phyloP scores from a whole-genome alignment of 805 yeast genomes.

The Yamadazyma nakazawae region DNA sequence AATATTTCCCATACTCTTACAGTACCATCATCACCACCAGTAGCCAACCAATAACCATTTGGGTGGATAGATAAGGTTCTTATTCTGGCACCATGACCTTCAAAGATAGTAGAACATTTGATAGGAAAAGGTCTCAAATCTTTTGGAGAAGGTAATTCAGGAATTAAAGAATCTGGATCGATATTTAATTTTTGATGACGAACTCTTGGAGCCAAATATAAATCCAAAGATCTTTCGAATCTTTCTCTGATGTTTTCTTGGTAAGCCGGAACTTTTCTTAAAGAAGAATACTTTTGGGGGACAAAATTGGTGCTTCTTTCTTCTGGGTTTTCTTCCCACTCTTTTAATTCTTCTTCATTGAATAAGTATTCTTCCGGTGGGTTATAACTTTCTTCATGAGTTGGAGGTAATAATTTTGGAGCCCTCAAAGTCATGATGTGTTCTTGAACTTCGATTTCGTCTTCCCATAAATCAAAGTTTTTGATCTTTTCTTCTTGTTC shows the following conservation, averaged over 20 bases:
- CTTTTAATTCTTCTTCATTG: constrained; percentile 69
- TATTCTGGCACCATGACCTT: constrained; percentile 81
- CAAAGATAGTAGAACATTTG: constrained; percentile 75
- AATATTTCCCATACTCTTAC: constrained; percentile 95
- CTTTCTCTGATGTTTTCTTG: constrained; percentile 80
- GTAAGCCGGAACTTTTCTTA: constrained; percentile 94
- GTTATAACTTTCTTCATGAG: constrained; percentile 92
- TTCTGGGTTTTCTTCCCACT: constrained; percentile 70
- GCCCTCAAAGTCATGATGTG: constrained; percentile 92
- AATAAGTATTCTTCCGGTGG: constrained; percentile 95
- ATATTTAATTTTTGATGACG: constrained; percentile 86
- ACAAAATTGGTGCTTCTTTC: constrained; percentile 78
- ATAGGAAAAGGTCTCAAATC: constrained; percentile 97
- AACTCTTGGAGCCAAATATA: constrained; percentile 94
- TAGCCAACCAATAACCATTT: constrained; percentile 90
- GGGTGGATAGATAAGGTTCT: constrained; percentile 85
- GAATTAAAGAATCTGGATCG: constrained; percentile 93
- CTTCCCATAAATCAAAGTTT: constrained; percentile 83
- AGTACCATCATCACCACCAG: constrained; percentile 96
- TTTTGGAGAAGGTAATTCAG: constrained; percentile 94
- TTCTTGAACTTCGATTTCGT: constrained; percentile 50
- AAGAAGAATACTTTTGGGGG: constrained; percentile 76
- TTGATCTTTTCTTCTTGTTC: constrained; percentile 46
- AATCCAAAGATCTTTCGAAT: constrained; percentile 90
- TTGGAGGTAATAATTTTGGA: constrained; percentile 93